Conservation (phyloP, 352 stramenopile species). For the Phytophthora brassicae region DNA sequence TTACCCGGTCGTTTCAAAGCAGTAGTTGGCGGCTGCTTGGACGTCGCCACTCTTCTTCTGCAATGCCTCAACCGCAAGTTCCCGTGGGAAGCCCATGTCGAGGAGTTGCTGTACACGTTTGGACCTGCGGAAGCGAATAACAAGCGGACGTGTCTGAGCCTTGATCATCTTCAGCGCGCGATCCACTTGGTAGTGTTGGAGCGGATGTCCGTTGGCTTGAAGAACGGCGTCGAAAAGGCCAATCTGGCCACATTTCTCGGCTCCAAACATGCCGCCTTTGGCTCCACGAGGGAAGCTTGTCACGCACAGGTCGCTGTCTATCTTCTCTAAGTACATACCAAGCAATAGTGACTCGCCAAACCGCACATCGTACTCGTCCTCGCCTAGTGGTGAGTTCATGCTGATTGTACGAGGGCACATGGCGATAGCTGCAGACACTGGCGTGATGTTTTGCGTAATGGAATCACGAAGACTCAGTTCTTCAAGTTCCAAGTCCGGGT, state of each 20-base stretch:
- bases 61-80: constrained; percentile 55
- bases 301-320: constrained; percentile 74
- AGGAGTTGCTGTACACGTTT: constrained; percentile 63
- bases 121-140: constrained; percentile 78
- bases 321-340: constrained; percentile 81
- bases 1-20: constrained; percentile 49
- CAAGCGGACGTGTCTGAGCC: constrained; percentile 67
- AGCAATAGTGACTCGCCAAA: constrained; percentile 75
- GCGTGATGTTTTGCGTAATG: constrained; percentile 73
- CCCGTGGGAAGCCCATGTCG: constrained; percentile 71
- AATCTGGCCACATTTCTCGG: constrained; percentile 77
- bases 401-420: constrained; percentile 77
- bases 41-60: constrained; percentile 56
- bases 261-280: constrained; percentile 69
- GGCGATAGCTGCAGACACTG: constrained; percentile 74
- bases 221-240: constrained; percentile 69
- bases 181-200: constrained; percentile 84
- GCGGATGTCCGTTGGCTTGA: constrained; percentile 77
- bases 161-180: constrained; percentile 87
- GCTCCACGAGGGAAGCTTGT: constrained; percentile 72
- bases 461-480: constrained; percentile 51
- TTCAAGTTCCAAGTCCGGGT: constrained; percentile 56
- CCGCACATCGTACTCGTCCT: constrained; percentile 78
- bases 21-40: constrained; percentile 65
- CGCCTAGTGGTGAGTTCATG: constrained; percentile 56